These are phyloP conservation scores for Colletotrichum eremochloae DNA, from an alignment of 2,329 filamentous ascomycete genomes.

Conservation along the genomic window DNA sequence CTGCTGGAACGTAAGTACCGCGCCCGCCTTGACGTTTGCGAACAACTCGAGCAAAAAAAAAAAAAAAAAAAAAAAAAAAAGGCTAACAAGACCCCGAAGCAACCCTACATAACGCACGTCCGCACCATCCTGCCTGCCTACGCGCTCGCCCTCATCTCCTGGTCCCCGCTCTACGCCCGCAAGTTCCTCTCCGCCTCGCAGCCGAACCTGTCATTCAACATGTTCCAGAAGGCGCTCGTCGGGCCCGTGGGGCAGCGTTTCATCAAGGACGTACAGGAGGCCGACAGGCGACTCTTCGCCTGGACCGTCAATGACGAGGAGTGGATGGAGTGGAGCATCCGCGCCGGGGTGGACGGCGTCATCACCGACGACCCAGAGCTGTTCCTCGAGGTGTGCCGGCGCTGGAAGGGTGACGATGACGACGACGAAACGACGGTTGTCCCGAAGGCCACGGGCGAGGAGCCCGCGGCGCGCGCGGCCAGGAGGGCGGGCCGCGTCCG, in stretches of 20 bases:
- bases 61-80: no score
- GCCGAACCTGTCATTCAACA: conserved; percentile 82
- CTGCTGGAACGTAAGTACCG: conserved; percentile 78
- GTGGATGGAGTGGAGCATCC: conserved; percentile 86
- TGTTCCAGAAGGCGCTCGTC: conserved; percentile 77
- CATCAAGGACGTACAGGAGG: conserved; percentile 66
- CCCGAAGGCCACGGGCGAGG: neutral
- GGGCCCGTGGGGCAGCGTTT: conserved; percentile 77
- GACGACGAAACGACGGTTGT: neutral
- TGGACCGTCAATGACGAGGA: conserved; percentile 90
- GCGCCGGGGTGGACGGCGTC: conserved; percentile 78
- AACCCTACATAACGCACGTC: conserved; percentile 75
- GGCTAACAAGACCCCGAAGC: conserved; percentile 18
- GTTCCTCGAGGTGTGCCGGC: conserved; percentile 71
- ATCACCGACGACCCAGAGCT: conserved; percentile 85
- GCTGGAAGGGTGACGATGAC: conserved; percentile 8
- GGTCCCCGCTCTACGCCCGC: conserved; percentile 75
- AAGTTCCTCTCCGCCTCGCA: conserved; percentile 71
- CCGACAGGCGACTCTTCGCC: conserved; percentile 71
- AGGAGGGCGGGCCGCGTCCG: neutral
- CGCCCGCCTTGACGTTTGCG: neutral
- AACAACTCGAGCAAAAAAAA: conserved; percentile 13
- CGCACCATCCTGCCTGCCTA: conserved; percentile 72
- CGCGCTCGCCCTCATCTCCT: conserved; percentile 76
- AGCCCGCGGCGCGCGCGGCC: neutral